A percentile compares a stretch with the other conserved stretches of the same genome.
Conservation (phyloP, 2,329 filamentous ascomycete genomes). For the Aureobasidium vineae region DNA sequence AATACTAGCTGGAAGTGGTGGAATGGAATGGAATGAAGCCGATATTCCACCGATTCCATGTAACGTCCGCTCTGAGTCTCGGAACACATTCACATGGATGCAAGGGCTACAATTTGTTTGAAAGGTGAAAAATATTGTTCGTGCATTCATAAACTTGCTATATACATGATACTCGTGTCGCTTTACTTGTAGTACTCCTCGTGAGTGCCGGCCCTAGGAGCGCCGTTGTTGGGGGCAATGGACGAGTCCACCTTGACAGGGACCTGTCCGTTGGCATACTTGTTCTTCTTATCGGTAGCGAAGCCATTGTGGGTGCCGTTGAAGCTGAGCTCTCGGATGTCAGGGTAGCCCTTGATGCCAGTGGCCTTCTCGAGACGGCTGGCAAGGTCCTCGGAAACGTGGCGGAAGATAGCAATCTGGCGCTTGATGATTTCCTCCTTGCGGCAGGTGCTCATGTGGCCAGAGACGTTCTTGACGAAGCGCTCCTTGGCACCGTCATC, state of each 20-base stretch:
- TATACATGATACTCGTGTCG: background rate
- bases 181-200: constrained; percentile 30
- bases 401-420: constrained; percentile 64
- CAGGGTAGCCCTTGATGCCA: constrained; percentile 57
- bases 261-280: constrained; percentile 53
- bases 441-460: constrained; percentile 60
- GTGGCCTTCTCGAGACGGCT: constrained; percentile 61
- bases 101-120: background rate
- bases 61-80: too few relatives aligned
- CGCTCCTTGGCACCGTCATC: constrained; percentile 58
- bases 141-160: constrained; percentile 12
- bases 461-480: constrained; percentile 60
- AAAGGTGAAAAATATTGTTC: background rate
- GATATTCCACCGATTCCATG: too few relatives aligned
- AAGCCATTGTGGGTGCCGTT: constrained; percentile 64
- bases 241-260: constrained; percentile 31
- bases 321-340: constrained; percentile 49
- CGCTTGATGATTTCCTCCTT: constrained; percentile 62
- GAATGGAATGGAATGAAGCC: too few relatives aligned
- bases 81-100: background rate
- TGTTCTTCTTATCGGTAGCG: constrained; percentile 48
- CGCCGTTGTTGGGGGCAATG: constrained; percentile 49
- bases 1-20: too few relatives aligned
- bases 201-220: constrained; percentile 48
- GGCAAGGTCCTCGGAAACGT: constrained; percentile 60